Evolutionary conservation across 371 early-diverging fungal genomes (phyloP).

Genomic region (Syncephalastrum sp.): DNA sequence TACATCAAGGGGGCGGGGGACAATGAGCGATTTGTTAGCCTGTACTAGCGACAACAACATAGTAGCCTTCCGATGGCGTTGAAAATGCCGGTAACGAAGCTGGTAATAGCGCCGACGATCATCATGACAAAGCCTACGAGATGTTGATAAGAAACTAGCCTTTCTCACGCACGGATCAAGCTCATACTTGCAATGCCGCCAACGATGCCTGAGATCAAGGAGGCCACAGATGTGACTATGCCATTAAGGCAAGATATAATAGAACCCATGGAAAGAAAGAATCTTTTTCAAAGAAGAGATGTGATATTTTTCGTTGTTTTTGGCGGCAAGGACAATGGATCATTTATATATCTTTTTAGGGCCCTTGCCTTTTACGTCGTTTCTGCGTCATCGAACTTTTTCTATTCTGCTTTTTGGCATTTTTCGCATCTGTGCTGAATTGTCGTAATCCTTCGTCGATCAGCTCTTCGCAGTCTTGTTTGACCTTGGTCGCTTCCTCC

Average conservation of each 20-base stretch:
- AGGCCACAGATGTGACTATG: slow-evolving; percentile 29
- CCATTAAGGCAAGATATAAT: slow-evolving; percentile 32
- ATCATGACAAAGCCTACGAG: neutral
- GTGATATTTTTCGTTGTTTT: too few species aligned
- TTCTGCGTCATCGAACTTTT: too few species aligned
- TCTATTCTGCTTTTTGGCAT: too few species aligned
- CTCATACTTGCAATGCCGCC: slow-evolving; percentile 24
- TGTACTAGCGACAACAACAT: slow-evolving; percentile 12
- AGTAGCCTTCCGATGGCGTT: slow-evolving; percentile 22
- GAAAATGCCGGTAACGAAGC: slow-evolving; percentile 32
- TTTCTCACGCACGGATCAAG: neutral
- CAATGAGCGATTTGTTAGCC: neutral
- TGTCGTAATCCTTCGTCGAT: slow-evolving; percentile 45
- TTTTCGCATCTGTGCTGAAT: neutral
- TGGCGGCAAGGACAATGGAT: too few species aligned
- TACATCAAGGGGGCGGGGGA: too few species aligned
- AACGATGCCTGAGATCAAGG: slow-evolving; percentile 26
- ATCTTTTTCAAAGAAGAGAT: too few species aligned
- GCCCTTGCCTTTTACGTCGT: too few species aligned
- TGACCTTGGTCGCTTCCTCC: slow-evolving; percentile 31
- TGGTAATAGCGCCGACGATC: too few species aligned
- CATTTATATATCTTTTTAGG: too few species aligned
- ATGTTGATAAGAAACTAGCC: slow-evolving; percentile 3
- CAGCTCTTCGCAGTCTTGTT: slow-evolving; percentile 42
- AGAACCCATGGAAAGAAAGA: slow-evolving; percentile 24